Conservation (phyloP, 208 protist genomes). For the Leishmania lainsoni region DNA sequence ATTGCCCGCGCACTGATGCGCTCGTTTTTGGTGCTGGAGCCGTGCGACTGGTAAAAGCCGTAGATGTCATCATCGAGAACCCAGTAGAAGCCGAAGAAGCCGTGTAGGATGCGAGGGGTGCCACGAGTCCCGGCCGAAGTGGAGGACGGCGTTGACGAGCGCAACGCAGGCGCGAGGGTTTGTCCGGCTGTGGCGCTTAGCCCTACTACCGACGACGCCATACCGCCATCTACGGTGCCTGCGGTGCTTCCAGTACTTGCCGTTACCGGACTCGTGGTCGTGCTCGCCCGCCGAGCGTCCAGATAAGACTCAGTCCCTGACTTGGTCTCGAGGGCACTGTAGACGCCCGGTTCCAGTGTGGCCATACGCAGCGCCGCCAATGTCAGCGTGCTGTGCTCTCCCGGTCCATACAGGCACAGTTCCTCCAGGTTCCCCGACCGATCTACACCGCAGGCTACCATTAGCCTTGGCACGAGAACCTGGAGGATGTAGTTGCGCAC, state of each 20-base stretch:
- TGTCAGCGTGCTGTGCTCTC: constrained; percentile 28
- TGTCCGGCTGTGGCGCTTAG: neutral
- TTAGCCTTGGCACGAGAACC: constrained; percentile 60
- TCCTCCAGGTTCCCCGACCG: constrained; percentile 44
- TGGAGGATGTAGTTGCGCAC: constrained; percentile 88
- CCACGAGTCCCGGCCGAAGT: constrained; percentile 1
- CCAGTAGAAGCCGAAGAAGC: constrained; percentile 73
- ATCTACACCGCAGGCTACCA: constrained; percentile 48
- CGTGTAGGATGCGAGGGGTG: constrained; percentile 37
- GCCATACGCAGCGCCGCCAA: constrained; percentile 22
- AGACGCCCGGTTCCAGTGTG: constrained; percentile 15
- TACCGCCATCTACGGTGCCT: neutral
- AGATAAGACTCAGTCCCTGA: constrained; percentile 19
- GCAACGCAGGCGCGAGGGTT: neutral
- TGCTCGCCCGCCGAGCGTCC: constrained; percentile 5
- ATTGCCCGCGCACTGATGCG: constrained; percentile 58
- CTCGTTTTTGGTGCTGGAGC: constrained; percentile 41
- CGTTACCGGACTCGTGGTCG: neutral
- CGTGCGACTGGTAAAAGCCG: constrained; percentile 43
- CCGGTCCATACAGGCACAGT: constrained; percentile 28
- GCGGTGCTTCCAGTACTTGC: neutral
- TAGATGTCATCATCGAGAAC: constrained; percentile 92
- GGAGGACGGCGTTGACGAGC: constrained; percentile 1
- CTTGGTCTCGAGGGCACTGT: constrained; percentile 16
- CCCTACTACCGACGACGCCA: neutral